Percentiles rank a stretch among this genome's conserved stretches.
These are phyloP conservation scores for Sanghuangporus baumii DNA, from an alignment of 1,284 basidiomycete species.

Conservation along the genomic window DNA sequence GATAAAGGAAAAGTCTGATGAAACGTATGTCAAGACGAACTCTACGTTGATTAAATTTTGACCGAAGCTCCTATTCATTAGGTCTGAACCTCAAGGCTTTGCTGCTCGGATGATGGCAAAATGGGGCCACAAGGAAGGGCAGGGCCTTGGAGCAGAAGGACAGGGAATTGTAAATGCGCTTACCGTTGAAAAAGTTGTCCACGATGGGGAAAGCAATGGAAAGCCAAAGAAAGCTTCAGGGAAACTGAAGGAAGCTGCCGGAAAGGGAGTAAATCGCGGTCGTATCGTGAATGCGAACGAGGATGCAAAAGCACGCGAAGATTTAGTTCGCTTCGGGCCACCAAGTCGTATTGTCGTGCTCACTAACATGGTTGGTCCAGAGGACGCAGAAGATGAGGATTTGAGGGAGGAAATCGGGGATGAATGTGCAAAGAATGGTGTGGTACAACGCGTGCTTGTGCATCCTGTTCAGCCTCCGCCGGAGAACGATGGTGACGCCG, in stretches of 20 bases:
- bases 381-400: conserved; percentile 83
- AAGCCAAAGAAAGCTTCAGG: conserved; percentile 29
- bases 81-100: conserved; percentile 64
- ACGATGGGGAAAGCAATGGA: conserved; percentile 30
- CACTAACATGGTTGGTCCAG: conserved; percentile 79
- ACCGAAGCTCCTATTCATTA: conserved; percentile 23
- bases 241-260: conserved; percentile 29
- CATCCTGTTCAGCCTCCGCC: conserved; percentile 69
- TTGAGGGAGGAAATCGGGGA: conserved; percentile 85
- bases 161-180: conserved; percentile 86
- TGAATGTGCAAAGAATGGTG: conserved; percentile 85
- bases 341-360: conserved; percentile 85
- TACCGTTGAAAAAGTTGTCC: conserved; percentile 62
- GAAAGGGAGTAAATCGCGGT: conserved; percentile 61
- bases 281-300: conserved; percentile 86
- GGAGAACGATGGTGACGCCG: conserved; percentile 54
- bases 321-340: conserved; percentile 76
- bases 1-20: conserved; percentile 10
- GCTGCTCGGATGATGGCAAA: conserved; percentile 83
- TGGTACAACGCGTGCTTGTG: conserved; percentile 83
- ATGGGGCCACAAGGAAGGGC: conserved; percentile 92
- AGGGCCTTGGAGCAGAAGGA: conserved; percentile 80
- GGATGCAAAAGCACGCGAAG: conserved; percentile 66
- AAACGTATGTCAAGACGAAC: neutral
- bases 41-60: neutral